phyloP scores from a whole-genome alignment of 2,329 filamentous ascomycete species.

The Penicillium psychrosexuale region DNA sequence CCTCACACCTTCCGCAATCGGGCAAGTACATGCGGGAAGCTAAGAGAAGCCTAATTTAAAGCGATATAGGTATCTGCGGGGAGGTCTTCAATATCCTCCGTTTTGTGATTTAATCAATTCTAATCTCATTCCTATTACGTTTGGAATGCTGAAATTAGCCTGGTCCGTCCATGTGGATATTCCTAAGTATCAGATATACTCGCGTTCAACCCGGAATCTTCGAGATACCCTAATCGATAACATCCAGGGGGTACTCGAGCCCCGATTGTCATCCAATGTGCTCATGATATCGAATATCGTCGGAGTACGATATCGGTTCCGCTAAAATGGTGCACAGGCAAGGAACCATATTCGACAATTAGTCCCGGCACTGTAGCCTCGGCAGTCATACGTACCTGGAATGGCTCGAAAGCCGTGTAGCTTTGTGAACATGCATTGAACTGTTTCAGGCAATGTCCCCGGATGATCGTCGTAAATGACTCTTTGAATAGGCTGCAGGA shows the following conservation, averaged over 20 bases:
- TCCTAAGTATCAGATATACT: not conserved
- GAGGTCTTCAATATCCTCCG: not conserved
- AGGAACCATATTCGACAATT: not conserved
- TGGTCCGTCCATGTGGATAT: not conserved
- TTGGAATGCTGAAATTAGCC: not conserved
- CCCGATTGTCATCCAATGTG: not conserved
- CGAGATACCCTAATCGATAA: not conserved
- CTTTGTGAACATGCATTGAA: not conserved
- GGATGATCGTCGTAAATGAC: not conserved
- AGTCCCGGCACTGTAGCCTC: not conserved
- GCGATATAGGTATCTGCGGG: not conserved
- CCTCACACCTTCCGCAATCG: not conserved
- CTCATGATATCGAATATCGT: not conserved
- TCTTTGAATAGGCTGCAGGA: not conserved
- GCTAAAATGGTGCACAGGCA: not conserved
- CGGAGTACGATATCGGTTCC: not conserved
- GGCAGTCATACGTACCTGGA: not conserved
- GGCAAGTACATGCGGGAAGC: conserved; percentile 2
- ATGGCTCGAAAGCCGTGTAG: not conserved
- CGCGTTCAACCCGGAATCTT: not conserved
- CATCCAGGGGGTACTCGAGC: too few relatives aligned
- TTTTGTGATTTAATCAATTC: not conserved
- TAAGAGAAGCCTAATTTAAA: not conserved
- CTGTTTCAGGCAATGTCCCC: too few relatives aligned
- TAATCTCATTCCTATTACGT: not conserved